A percentile compares a stretch with the other conserved stretches of the same genome.
These are phyloP conservation scores for Chrysanthemum seticuspe DNA, from an alignment of 129 eudicot genomes.

Conservation along the genomic window DNA sequence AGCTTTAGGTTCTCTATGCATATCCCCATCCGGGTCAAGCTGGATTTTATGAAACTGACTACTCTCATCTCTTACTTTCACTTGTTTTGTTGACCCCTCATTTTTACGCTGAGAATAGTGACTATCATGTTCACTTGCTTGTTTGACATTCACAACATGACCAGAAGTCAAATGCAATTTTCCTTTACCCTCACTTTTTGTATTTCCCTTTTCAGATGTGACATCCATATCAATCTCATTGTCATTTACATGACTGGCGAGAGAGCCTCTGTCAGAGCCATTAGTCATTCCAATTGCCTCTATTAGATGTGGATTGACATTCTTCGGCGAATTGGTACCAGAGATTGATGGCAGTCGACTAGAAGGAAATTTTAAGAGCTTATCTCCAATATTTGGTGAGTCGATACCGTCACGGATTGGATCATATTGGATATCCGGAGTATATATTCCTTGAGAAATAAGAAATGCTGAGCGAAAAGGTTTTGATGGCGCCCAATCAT, in stretches of 20 bases:
- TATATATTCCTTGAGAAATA: conserved; percentile 42
- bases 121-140: conserved; percentile 37
- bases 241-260: conserved; percentile 28
- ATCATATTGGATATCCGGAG: conserved; percentile 53
- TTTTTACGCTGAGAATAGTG: conserved; percentile 22
- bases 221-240: conserved; percentile 22
- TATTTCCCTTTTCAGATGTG: conserved; percentile 26
- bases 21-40: conserved; percentile 43
- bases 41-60: conserved; percentile 36
- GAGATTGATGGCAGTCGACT: conserved; percentile 38
- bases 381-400: conserved; percentile 31
- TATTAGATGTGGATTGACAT: conserved; percentile 18
- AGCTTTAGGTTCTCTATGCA: conserved; percentile 51
- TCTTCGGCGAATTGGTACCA: conserved; percentile 24
- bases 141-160: conserved; percentile 28
- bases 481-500: conserved; percentile 77
- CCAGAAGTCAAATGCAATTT: conserved; percentile 34
- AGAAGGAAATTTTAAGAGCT: conserved; percentile 33
- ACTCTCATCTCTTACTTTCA: conserved; percentile 32
- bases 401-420: conserved; percentile 69
- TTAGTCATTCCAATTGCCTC: conserved; percentile 29
- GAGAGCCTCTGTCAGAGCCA: conserved; percentile 29
- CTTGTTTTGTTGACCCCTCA: conserved; percentile 31
- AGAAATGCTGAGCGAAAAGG: conserved; percentile 65
- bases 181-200: conserved; percentile 32